Conservation (phyloP, 805 yeast species). For the Kodamaea jinghongensis region DNA sequence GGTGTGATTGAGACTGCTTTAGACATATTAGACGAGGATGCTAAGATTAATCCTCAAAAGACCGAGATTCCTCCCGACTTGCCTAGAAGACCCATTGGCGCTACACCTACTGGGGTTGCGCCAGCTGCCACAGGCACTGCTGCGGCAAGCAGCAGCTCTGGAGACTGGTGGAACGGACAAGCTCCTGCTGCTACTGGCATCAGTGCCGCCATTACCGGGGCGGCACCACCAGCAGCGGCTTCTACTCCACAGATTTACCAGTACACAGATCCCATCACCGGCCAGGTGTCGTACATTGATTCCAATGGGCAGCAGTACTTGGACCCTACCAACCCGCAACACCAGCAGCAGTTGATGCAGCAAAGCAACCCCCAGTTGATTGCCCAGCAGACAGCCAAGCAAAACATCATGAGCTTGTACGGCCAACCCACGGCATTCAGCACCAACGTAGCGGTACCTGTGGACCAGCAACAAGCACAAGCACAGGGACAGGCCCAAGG, state of each 20-base stretch:
- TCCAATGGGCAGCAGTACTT: conserved; percentile 63
- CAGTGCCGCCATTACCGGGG: conserved; percentile 10
- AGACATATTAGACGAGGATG: conserved; percentile 49
- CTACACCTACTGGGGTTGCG: conserved; percentile 18
- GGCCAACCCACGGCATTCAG: conserved; percentile 33
- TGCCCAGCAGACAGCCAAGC: conserved; percentile 33
- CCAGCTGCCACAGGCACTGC: conserved; percentile 4
- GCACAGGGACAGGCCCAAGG: conserved; percentile 9
- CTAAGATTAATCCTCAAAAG: conserved; percentile 29
- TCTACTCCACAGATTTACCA: conserved; percentile 56
- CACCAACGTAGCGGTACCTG: conserved; percentile 27
- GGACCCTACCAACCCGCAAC: conserved; percentile 47
- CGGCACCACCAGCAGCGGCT: conserved; percentile 12
- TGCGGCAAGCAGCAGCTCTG: conserved; percentile 5
- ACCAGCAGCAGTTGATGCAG: conserved; percentile 35
- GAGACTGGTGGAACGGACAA: conserved; percentile 33
- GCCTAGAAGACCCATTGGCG: conserved; percentile 38
- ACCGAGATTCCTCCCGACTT: conserved; percentile 49
- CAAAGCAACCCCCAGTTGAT: conserved; percentile 22
- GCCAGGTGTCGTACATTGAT: conserved; percentile 64
- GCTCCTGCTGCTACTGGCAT: conserved; percentile 13
- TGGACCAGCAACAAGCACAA: conserved; percentile 12
- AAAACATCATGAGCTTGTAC: conserved; percentile 40
- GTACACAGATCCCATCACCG: conserved; percentile 70
- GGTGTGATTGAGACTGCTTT: conserved; percentile 63